Evolutionary conservation across 768 basidiomycete genomes (phyloP).

Genomic region (Termitomyces heimii): DNA sequence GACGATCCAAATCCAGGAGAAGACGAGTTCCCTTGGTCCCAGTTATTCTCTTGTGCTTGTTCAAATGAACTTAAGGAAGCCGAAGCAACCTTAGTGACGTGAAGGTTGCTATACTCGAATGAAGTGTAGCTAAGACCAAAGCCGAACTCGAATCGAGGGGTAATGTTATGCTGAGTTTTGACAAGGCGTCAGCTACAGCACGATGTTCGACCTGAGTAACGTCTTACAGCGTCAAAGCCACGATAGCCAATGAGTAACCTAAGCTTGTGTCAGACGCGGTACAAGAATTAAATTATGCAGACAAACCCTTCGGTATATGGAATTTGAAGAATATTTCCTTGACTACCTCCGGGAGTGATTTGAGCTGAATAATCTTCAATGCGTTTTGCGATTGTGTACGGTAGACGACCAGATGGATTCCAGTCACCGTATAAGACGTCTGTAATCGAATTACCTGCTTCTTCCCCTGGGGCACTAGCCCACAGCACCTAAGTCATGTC

Average conservation of each 20-base stretch:
- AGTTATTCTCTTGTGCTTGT: constrained; percentile 33
- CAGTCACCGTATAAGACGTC: constrained; percentile 67
- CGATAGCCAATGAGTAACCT: constrained; percentile 68
- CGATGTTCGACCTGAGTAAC: constrained; percentile 4
- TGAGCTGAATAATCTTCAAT: constrained; percentile 53
- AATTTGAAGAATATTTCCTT: constrained; percentile 38
- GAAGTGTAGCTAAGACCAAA: constrained; percentile 84
- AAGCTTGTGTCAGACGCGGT: constrained; percentile 14
- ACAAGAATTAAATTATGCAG: neutral
- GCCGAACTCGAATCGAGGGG: constrained; percentile 84
- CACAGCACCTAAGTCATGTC: constrained; percentile 44
- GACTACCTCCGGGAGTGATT: constrained; percentile 30
- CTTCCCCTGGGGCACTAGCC: constrained; percentile 63
- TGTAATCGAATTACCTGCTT: constrained; percentile 61
- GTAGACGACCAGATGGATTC: constrained; percentile 64
- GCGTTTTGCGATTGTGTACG: constrained; percentile 70
- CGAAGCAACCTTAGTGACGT: constrained; percentile 34
- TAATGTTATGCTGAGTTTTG: constrained; percentile 48
- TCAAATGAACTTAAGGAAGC: constrained; percentile 28
- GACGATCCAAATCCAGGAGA: constrained; percentile 52
- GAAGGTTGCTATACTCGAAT: constrained; percentile 65
- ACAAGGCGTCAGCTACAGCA: constrained; percentile 8
- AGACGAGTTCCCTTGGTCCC: constrained; percentile 56
- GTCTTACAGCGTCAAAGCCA: constrained; percentile 58
- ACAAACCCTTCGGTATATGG: constrained; percentile 52